Percentiles rank a stretch among this genome's conserved stretches.
Evolutionary conservation across 2,329 filamentous ascomycete species (phyloP).

Genomic region (Chaetothyriales sp.): DNA sequence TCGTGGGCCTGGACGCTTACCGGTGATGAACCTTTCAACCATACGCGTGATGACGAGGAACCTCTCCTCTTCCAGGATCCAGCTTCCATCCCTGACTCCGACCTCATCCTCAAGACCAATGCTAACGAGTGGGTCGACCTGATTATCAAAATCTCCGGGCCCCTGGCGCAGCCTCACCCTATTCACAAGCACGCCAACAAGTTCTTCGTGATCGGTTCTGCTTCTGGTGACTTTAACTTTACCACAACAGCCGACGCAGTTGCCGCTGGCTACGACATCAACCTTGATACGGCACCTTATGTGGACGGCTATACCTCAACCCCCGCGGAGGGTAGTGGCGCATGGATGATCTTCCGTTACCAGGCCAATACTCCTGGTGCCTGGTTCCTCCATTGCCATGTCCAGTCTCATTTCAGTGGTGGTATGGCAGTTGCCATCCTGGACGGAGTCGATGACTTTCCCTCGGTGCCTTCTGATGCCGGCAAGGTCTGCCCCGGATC

Average conservation of each 20-base stretch:
- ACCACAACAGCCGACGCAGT: conserved; percentile 36
- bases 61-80: conserved; percentile 37
- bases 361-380: conserved; percentile 40
- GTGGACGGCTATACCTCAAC: conserved; percentile 37
- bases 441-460: conserved; percentile 26
- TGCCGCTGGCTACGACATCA: conserved; percentile 37
- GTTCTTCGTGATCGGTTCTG: conserved; percentile 43
- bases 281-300: conserved; percentile 41
- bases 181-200: conserved; percentile 54
- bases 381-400: conserved; percentile 45
- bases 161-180: conserved; percentile 42
- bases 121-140: conserved; percentile 43
- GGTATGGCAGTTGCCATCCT: conserved; percentile 44
- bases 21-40: conserved; percentile 27
- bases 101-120: conserved; percentile 37
- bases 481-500: conserved; percentile 9
- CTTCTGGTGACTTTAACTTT: conserved; percentile 40
- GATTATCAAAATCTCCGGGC: conserved; percentile 34
- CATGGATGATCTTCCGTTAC: conserved; percentile 42
- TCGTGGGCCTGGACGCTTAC: conserved; percentile 44
- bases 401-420: conserved; percentile 39
- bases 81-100: conserved; percentile 24
- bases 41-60: conserved; percentile 25
- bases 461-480: conserved; percentile 12
- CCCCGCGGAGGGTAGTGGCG: conserved; percentile 19